Percentiles rank a stretch among this genome's conserved stretches.
phyloP scores from a whole-genome alignment of 176 grass and related monocot genomes.

The Oryza meyeriana region DNA sequence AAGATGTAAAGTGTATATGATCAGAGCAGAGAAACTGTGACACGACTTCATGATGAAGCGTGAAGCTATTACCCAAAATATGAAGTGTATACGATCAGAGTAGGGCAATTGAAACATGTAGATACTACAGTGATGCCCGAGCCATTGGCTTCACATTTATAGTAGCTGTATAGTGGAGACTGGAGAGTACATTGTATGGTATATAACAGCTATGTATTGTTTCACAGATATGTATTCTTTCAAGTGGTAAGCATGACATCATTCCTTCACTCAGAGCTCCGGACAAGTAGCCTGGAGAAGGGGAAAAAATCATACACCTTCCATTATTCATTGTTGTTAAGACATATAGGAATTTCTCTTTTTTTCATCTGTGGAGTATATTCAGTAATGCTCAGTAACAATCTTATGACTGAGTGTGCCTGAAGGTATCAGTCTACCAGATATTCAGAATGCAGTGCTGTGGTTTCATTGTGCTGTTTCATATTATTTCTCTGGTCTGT shows the following conservation, averaged over 20 bases:
- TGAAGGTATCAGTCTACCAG: not conserved
- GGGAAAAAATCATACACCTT: not conserved
- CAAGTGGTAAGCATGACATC: not conserved
- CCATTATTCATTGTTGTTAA: not conserved
- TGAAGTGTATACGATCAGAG: not conserved
- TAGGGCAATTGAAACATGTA: not conserved
- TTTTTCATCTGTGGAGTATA: not conserved
- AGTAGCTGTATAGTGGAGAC: constrained; percentile 27
- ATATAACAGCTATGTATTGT: constrained; percentile 18
- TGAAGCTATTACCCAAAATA: constrained; percentile 44
- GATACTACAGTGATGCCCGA: constrained; percentile 14
- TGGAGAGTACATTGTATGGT: constrained; percentile 33
- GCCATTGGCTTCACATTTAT: not conserved
- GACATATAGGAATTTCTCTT: not conserved
- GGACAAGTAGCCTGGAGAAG: not conserved
- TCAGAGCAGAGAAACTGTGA: not conserved
- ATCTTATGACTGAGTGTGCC: not conserved
- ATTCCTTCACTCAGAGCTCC: constrained; percentile 6
- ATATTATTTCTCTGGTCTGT: not conserved
- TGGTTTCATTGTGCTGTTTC: not conserved
- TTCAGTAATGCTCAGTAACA: not conserved
- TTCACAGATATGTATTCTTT: constrained; percentile 19
- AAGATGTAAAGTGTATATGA: constrained; percentile 13
- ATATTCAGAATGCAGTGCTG: not conserved
- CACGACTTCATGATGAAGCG: constrained; percentile 69